Evolutionary conservation across 345 rosid genomes (phyloP), one percentile per base, ranked within the genome.

Genomic region (Moringa oleifera): DNA sequence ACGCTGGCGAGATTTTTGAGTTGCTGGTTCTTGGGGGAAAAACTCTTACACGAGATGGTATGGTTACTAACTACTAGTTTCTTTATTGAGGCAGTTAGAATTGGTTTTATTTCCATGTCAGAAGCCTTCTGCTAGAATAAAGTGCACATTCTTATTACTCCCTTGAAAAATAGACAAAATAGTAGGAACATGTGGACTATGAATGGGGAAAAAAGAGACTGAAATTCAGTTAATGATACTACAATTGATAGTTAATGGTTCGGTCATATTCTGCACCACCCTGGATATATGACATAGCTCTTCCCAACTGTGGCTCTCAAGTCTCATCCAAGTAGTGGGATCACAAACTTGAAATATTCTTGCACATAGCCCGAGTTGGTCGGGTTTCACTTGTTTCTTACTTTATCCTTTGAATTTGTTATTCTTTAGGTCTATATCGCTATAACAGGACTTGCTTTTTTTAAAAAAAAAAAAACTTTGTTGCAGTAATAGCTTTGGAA

Each of bases 11-110:
- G 69, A 76, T 85, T 70, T 90, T 94, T 67, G 45, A 77, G 20
- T 51, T 85, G 71, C 57, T 85, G 66, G 16, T 55, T 24, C 71
- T 88, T 51, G 86, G 83, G 65, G 73, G 84, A 58, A 82, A 75
- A 79, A 85, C 99, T 69, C 96, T 68, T 51, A 79, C 89, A n/a
- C 73, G 82, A 75, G 99, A 94, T 79, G 95, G 97, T 94, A 88
- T 21, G 80, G 11, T 41, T 65, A 25, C 51, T 7, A 23, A 55
- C 55, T 51, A 13, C 47, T 6, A 51, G 15, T 51, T 51, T 18
- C n/a, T 12, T 51, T 18, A 20, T 51, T 51, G 12, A 11, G 17
- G 47, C 17, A 41, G 47, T 41, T 41, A 16, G n/a, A 41, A 9
- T 4, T 41, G 47, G 17, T 41, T 41, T 41, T 41, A 41, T 41